Percentiles rank a stretch among this genome's conserved stretches.
Evolutionary conservation across 352 stramenopile genomes (phyloP).

Genomic region (Pythium diclinum): DNA sequence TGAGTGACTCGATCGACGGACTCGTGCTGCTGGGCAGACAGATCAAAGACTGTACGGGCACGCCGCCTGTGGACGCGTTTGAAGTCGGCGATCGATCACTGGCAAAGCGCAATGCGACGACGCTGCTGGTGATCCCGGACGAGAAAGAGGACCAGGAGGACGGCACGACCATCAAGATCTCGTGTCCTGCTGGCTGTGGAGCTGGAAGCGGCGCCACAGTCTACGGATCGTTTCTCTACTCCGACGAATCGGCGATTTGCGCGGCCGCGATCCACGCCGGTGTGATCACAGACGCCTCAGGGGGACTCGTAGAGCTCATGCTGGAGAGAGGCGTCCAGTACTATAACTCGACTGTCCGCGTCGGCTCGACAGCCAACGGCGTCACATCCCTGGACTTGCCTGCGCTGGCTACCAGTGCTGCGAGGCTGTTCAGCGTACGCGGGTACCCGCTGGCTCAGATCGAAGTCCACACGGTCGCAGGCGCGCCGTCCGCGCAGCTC

Average conservation of each 20-base stretch:
- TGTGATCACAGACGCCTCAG: conserved; percentile 41
- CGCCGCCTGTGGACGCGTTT: conserved; percentile 79
- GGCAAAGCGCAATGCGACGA: conserved; percentile 20
- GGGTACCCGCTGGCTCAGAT: conserved; percentile 49
- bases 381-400: conserved; percentile 56
- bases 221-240: conserved; percentile 76
- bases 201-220: conserved; percentile 33
- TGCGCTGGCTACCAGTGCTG: conserved; percentile 21
- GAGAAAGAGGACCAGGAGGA: conserved; percentile 88
- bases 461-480: conserved; percentile 90
- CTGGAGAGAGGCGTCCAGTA: conserved; percentile 50
- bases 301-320: conserved; percentile 71
- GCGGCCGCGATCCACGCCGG: conserved; percentile 89
- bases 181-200: conserved; percentile 66
- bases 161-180: conserved; percentile 84
- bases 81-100: conserved; percentile 65
- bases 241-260: conserved; percentile 90
- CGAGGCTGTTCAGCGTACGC: conserved; percentile 58
- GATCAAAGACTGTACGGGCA: conserved; percentile 91
- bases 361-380: conserved; percentile 50
- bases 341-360: conserved; percentile 20
- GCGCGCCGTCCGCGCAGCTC: conserved; percentile 74
- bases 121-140: conserved; percentile 22
- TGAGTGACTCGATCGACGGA: conserved; percentile 40
- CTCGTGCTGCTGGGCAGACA: conserved; percentile 53